phyloP scores from a whole-genome alignment of 257 asterid genomes.

The Solanum sejunctum region DNA sequence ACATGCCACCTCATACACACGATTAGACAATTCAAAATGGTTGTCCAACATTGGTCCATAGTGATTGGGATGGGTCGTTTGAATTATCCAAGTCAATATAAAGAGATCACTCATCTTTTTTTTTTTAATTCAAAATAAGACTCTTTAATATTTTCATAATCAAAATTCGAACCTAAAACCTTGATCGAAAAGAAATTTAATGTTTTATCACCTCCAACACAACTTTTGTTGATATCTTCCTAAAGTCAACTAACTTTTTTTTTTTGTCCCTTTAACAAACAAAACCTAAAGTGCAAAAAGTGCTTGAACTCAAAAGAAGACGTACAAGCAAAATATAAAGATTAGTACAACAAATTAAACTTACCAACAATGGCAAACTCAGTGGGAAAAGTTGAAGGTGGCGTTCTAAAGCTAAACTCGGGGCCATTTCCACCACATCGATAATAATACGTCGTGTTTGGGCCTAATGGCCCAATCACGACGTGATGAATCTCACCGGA shows the following conservation, averaged over 20 bases:
- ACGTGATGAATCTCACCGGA: constrained; percentile 74
- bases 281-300: neutral
- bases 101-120: no score
- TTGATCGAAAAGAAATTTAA: no score
- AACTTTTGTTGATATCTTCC: neutral
- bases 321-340: neutral
- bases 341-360: constrained; percentile 8
- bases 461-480: constrained; percentile 61
- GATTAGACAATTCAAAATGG: no score
- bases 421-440: constrained; percentile 55
- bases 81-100: no score
- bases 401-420: constrained; percentile 61
- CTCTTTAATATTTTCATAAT: no score
- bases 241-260: neutral
- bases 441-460: constrained; percentile 53
- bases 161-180: no score
- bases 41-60: no score
- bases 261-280: neutral
- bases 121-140: no score
- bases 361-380: constrained; percentile 67
- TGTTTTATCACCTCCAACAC: no score
- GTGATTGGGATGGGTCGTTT: no score
- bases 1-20: no score
- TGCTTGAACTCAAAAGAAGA: constrained; percentile 17
- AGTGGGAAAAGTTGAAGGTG: constrained; percentile 60